Percentiles rank a stretch among this genome's conserved stretches.
Conservation (phyloP, 129 eudicot genomes). For the Pseudognaphalium luteoalbum region DNA sequence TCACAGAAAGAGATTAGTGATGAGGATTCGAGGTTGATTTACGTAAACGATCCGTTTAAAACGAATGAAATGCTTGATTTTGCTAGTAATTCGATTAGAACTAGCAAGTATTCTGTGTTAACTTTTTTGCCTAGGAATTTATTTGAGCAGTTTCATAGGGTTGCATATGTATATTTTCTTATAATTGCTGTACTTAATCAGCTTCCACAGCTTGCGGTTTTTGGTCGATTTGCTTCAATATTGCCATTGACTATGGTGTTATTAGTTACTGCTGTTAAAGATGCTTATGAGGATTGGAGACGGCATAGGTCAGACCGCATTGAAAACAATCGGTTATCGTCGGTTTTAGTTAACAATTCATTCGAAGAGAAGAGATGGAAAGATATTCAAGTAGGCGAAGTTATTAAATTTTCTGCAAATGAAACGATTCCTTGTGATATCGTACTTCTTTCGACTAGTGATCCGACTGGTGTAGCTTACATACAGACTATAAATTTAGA, state of each 20-base stretch:
- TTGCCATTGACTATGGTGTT: constrained; percentile 79
- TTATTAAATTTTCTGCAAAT: constrained; percentile 70
- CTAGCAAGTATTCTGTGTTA: constrained; percentile 72
- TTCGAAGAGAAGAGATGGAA: constrained; percentile 66
- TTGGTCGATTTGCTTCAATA: constrained; percentile 80
- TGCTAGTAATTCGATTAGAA: constrained; percentile 73
- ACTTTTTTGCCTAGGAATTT: constrained; percentile 86
- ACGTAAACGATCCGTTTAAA: constrained; percentile 69
- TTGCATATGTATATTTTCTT: constrained; percentile 85
- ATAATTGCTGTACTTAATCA: constrained; percentile 82
- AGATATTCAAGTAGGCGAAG: constrained; percentile 77
- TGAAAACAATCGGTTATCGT: constrained; percentile 71
- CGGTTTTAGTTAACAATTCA: constrained; percentile 46
- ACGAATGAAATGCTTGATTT: constrained; percentile 69
- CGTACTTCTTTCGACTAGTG: constrained; percentile 84
- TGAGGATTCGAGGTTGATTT: constrained; percentile 74
- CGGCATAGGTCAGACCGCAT: constrained; percentile 67
- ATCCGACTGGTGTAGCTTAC: constrained; percentile 91
- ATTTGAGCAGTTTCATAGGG: constrained; percentile 93
- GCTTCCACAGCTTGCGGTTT: constrained; percentile 92
- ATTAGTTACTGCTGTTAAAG: constrained; percentile 82
- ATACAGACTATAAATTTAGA: constrained; percentile 89
- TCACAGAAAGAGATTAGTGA: constrained; percentile 81
- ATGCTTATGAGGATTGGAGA: constrained; percentile 92
- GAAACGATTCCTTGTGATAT: constrained; percentile 88